Evolutionary conservation across 176 grass and related monocot species (phyloP), one percentile per base, ranked within the genome.

Genomic region (Musa schizocarpa): DNA sequence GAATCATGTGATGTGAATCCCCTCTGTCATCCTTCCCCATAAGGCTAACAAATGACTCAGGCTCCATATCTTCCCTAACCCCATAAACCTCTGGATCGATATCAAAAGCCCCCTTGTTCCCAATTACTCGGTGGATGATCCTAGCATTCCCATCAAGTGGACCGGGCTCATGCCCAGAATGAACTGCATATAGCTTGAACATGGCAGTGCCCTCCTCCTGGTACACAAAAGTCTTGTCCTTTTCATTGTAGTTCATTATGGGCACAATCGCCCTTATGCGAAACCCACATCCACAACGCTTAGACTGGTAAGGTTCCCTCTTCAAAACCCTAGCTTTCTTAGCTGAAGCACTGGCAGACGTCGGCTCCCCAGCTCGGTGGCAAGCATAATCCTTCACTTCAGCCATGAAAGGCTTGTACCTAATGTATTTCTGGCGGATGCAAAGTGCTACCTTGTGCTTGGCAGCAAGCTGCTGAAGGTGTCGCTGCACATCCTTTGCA

Each of bases 341-440:
- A 24, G 83, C 90, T 2, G 81, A 79, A 21, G 77, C 72, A 69
- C 49, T 81, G 16, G 82, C 66, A 58, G 85, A 78, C 22, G 88
- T 64, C 3, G 96, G 96, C 79, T 87, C 85, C 65, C 96, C 96
- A 56, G 96, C 96, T 62, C 96, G 88, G 23, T 99, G 91, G 76
- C 96, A 99, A 0, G 96, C 96, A 79, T 99, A 99, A 85, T 99
- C 96, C 79, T 99, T 99, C 65, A 99, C 96, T 71, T 99, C 96
- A 8, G 96, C 96, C 88, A 95, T 92, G 81, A 99, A 95, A 0
- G 96, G 96, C 81, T 99, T 99, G 81, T 95, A 92, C 84, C 96
- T 83, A 78, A 99, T 99, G 71, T 99, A 99, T 74, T 99, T 99
- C 66, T 99, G 96, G 69, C 96, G 87, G 70, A 99, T 99, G 82